Base-by-base conservation (phyloP, 2,329 filamentous ascomycete genomes). In the Sporothrix inflata region DNA sequence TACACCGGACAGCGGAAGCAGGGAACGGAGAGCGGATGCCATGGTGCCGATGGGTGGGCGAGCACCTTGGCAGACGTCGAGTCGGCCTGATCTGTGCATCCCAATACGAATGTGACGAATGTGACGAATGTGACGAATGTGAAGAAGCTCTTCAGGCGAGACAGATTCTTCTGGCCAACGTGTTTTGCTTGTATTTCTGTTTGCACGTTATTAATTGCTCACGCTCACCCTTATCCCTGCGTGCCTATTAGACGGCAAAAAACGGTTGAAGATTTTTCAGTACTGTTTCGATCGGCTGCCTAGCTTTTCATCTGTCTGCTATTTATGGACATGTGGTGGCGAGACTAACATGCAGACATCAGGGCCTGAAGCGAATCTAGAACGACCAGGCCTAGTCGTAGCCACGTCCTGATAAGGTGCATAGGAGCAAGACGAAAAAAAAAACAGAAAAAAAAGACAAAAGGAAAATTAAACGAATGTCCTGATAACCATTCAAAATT, bases 301-400 rank as follows among this genome's bases (percentile, higher is more conserved):
- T 30, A 24, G 27, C 53, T 34, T 57, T 57, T 34, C 21, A 27
- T 16, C 53, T 57, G 53, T 19, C 21, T 27, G 38, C 60, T 65
- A 65, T 65, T 65, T 65, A 65, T 65, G 60, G 60, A 65, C 9
- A 34, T 65, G 6, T 45, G 60, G 60, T 65, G 60, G 60, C 60
- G 38, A 45, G 38, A 24, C 4, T 4, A 34, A 34, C 16, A 21
- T 45, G 60, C n/a, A n/a, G n/a, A n/a, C n/a, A n/a, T 45, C 60
- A 19, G 38, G 60, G 57, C 30, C 19, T 4, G 19, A 4, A 12
- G 5, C 16, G 60, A 45, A 21, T 65, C 60, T 65, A 65, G 60
- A 65, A 45, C 60, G 24, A 11, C 6, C 12, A 6, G 16, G 12
- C 53, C 14, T 27, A 34, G 55, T 12, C 24, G 5, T 55, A 55